phyloP scores from a whole-genome alignment of 2,329 filamentous ascomycete genomes.

The Chaetothyriales sp. region DNA sequence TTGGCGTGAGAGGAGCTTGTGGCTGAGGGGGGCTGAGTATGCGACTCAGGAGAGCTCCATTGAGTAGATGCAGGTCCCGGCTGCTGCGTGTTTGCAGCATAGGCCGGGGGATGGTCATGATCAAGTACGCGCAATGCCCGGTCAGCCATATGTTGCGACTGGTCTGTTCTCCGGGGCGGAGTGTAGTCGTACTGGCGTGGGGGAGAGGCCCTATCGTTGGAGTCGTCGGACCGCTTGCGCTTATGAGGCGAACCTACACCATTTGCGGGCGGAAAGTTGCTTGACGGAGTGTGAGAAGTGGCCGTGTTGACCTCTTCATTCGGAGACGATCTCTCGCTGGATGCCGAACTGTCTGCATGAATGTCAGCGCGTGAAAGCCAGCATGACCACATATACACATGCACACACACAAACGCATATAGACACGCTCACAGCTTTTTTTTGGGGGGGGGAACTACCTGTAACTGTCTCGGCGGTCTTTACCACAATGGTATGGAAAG shows the following conservation, averaged over 20 bases:
- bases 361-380: too few species aligned
- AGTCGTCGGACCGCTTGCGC: neutral
- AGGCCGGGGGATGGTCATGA: conserved; percentile 2
- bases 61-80: neutral
- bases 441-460: too few species aligned
- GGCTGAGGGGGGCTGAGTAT: conserved; percentile 6
- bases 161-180: conserved; percentile 1
- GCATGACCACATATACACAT: too few species aligned
- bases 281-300: too few species aligned
- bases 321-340: too few species aligned
- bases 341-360: too few species aligned
- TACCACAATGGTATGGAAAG: too few species aligned
- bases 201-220: neutral
- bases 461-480: too few species aligned
- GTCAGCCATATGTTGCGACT: conserved; percentile 14
- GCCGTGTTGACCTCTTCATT: too few species aligned
- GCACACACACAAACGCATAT: too few species aligned
- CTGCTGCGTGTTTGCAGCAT: conserved; percentile 1
- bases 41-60: conserved; percentile 4
- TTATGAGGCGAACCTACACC: neutral
- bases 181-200: conserved; percentile 3
- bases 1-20: neutral
- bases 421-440: too few species aligned
- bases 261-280: neutral
- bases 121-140: conserved; percentile 13